Evolutionary conservation across 1,284 basidiomycete species (phyloP).

Genomic region (Irpex sp.): DNA sequence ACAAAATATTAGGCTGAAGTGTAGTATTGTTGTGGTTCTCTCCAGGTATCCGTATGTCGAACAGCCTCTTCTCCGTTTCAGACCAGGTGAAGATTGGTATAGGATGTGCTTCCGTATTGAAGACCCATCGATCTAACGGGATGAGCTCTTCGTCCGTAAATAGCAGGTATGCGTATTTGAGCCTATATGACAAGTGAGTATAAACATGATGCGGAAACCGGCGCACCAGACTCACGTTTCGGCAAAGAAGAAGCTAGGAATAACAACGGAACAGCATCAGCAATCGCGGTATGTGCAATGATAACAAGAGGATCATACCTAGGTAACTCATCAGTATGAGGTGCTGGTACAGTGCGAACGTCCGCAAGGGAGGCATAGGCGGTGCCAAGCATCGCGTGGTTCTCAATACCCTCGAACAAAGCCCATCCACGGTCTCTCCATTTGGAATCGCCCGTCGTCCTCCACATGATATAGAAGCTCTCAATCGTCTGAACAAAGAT

Average conservation of each 20-base stretch:
- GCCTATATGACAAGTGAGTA: slow-evolving; percentile 25
- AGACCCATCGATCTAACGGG: slow-evolving; percentile 71
- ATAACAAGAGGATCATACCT: slow-evolving; percentile 39
- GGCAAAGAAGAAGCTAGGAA: slow-evolving; percentile 62
- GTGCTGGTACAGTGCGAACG: slow-evolving; percentile 38
- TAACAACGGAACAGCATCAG: not conserved
- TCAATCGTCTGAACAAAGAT: slow-evolving; percentile 52
- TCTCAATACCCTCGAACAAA: slow-evolving; percentile 70
- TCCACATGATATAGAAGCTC: slow-evolving; percentile 68
- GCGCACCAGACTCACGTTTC: slow-evolving; percentile 48
- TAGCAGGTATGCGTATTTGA: slow-evolving; percentile 68
- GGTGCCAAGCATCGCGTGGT: slow-evolving; percentile 44
- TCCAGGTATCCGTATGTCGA: slow-evolving; percentile 14
- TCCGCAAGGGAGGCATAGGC: slow-evolving; percentile 58
- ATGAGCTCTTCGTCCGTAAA: slow-evolving; percentile 54
- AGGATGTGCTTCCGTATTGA: slow-evolving; percentile 83
- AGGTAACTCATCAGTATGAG: slow-evolving; percentile 57
- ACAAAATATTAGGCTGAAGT: not conserved
- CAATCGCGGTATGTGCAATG: not conserved
- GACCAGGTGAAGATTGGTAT: slow-evolving; percentile 74
- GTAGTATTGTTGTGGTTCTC: not conserved
- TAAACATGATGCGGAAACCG: not conserved
- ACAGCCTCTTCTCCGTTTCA: slow-evolving; percentile 26
- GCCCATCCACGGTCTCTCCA: slow-evolving; percentile 80
- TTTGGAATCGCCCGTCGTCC: slow-evolving; percentile 59